These are phyloP conservation scores for Ambrosia hybrid DNA, from an alignment of 140 eudicot species.

Conservation along the genomic window DNA sequence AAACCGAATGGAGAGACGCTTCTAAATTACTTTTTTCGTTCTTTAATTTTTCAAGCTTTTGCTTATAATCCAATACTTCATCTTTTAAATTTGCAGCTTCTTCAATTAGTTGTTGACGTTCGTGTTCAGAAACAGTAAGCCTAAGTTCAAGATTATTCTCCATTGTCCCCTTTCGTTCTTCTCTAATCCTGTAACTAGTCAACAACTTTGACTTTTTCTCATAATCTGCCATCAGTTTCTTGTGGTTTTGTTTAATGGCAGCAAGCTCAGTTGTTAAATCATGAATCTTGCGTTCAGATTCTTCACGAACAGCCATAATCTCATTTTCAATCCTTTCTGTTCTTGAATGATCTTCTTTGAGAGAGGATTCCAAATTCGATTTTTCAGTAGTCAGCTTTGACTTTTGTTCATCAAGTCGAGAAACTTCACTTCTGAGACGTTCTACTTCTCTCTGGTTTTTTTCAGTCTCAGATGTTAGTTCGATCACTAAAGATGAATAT, in stretches of 20 bases:
- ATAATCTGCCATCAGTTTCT: conserved; percentile 38
- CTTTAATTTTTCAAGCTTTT: conserved; percentile 38
- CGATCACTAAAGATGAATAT: conserved; percentile 44
- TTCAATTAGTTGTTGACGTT: conserved; percentile 57
- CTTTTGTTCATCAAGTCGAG: conserved; percentile 45
- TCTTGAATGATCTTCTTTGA: conserved; percentile 15
- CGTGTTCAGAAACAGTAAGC: conserved; percentile 46
- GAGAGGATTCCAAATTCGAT: conserved; percentile 44
- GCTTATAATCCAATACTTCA: conserved; percentile 44
- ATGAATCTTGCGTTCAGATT: conserved; percentile 44
- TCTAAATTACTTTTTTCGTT: conserved; percentile 56
- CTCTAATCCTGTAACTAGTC: conserved; percentile 50
- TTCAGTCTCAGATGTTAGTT: conserved; percentile 48
- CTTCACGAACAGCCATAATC: conserved; percentile 37
- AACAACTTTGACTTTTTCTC: conserved; percentile 47
- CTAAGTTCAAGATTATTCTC: too few relatives aligned
- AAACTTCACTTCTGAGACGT: conserved; percentile 43
- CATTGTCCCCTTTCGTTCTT: conserved; percentile 57
- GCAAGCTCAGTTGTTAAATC: conserved; percentile 45
- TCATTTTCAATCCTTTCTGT: conserved; percentile 11
- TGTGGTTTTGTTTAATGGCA: conserved; percentile 23
- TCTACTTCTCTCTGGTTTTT: conserved; percentile 50
- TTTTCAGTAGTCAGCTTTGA: conserved; percentile 40
- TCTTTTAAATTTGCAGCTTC: conserved; percentile 53
- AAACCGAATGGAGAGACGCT: conserved; percentile 40